These are phyloP conservation scores for Hypoxylon rickii DNA, from an alignment of 495 filamentous ascomycete genomes.

Conservation along the genomic window DNA sequence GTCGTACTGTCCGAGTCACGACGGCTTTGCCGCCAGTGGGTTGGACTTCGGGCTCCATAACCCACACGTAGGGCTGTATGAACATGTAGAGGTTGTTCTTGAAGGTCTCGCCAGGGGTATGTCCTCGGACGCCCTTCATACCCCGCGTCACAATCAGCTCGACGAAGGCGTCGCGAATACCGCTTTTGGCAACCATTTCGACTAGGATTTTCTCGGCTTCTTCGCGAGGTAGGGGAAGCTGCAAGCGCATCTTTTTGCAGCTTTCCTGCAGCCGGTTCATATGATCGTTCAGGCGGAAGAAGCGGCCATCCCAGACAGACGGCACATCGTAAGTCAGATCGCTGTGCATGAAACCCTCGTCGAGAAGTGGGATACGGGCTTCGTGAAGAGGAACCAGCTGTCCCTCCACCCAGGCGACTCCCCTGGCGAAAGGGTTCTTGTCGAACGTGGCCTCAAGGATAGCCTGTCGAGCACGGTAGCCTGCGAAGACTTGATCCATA, in stretches of 20 bases:
- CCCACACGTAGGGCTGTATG: constrained; percentile 45
- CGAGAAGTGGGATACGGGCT: constrained; percentile 46
- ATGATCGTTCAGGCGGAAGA: constrained; percentile 50
- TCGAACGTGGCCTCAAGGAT: constrained; percentile 29
- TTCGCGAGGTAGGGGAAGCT: constrained; percentile 38
- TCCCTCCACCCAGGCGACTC: constrained; percentile 46
- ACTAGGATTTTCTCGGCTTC: constrained; percentile 42
- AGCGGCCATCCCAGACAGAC: constrained; percentile 44
- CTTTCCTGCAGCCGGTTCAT: constrained; percentile 40
- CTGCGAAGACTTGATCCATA: constrained; percentile 41
- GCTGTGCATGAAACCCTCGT: constrained; percentile 50
- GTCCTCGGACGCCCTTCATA: constrained; percentile 39
- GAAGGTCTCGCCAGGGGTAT: constrained; percentile 32
- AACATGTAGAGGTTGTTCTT: constrained; percentile 47
- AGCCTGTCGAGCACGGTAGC: constrained; percentile 35
- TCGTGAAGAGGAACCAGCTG: constrained; percentile 37
- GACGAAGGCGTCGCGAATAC: constrained; percentile 47
- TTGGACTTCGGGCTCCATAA: constrained; percentile 47
- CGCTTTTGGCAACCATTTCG: constrained; percentile 45
- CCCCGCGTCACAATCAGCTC: constrained; percentile 50
- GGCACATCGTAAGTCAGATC: constrained; percentile 51
- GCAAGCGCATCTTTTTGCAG: constrained; percentile 45
- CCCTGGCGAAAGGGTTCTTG: constrained; percentile 41
- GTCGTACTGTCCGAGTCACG: constrained; percentile 45
- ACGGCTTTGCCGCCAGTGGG: constrained; percentile 43